A percentile compares a stretch with the other conserved stretches of the same genome.
Evolutionary conservation across 2,329 filamentous ascomycete species (phyloP).

Genomic region (Colletotrichum musae): DNA sequence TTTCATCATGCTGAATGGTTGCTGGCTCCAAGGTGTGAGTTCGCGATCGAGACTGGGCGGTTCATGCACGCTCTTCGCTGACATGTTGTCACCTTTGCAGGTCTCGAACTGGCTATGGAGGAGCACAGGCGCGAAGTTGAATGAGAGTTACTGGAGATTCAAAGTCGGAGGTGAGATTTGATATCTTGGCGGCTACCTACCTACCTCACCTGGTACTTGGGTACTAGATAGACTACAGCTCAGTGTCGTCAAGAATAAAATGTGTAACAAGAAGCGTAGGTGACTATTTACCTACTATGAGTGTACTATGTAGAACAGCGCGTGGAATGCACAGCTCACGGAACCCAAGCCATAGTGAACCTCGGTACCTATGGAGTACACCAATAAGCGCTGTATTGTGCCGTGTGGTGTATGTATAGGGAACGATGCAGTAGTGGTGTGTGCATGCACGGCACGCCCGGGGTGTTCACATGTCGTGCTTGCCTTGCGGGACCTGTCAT

Average conservation of each 20-base stretch:
- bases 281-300: no score
- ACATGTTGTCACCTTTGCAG: conserved; percentile 6
- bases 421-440: no score
- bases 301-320: no score
- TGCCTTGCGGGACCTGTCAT: background rate
- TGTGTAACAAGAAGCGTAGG: no score
- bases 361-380: no score
- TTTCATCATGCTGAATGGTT: conserved; percentile 46
- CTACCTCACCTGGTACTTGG: background rate
- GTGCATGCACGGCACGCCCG: no score
- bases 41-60: background rate
- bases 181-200: background rate
- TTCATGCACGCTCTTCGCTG: background rate
- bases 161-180: conserved; percentile 68
- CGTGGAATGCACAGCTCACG: no score
- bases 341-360: no score
- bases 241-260: no score
- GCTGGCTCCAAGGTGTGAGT: conserved; percentile 36
- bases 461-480: background rate
- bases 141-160: conserved; percentile 64
- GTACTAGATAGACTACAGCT: no score
- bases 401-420: no score
- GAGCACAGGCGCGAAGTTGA: conserved; percentile 51
- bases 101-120: conserved; percentile 37
- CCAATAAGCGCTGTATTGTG: no score